Conservation (phyloP, 2,329 filamentous ascomycete species). For the Emmonsiellopsis sp. region DNA sequence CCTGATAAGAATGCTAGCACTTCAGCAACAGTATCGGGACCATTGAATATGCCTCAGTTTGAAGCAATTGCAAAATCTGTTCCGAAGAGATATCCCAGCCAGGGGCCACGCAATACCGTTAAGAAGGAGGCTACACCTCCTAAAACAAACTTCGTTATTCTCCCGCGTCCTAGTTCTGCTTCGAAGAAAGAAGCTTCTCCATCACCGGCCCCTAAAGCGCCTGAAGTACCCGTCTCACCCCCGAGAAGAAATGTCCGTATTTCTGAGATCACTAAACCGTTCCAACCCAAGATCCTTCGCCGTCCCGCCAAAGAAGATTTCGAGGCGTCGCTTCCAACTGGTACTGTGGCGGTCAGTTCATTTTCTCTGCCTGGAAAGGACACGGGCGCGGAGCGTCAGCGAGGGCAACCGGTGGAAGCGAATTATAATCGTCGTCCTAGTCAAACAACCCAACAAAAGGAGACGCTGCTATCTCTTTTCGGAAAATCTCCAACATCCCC, state of each 20-base stretch:
- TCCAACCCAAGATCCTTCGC: conserved; percentile 47
- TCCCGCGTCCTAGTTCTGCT: conserved; percentile 2
- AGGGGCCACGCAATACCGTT: not conserved
- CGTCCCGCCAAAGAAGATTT: conserved; percentile 35
- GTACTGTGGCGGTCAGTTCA: conserved; percentile 18
- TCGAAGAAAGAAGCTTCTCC: not conserved
- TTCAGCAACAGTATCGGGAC: conserved; percentile 32
- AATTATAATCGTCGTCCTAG: conserved; percentile 30
- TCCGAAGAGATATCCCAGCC: conserved; percentile 16
- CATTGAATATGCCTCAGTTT: conserved; percentile 32
- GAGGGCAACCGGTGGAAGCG: conserved; percentile 15
- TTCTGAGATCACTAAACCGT: conserved; percentile 34
- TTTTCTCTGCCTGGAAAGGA: conserved; percentile 14
- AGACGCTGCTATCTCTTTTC: conserved; percentile 54
- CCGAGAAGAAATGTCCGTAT: conserved; percentile 16
- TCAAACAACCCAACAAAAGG: conserved; percentile 38
- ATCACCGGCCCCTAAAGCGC: not conserved
- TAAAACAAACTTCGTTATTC: conserved; percentile 1
- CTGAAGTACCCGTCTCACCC: not conserved
- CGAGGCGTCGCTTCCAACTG: conserved; percentile 21
- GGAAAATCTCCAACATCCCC: conserved; percentile 36
- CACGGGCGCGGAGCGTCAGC: conserved; percentile 6
- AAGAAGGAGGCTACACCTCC: conserved; percentile 1
- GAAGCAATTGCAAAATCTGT: conserved; percentile 22
- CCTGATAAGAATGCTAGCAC: conserved; percentile 13